These are phyloP conservation scores for Rosa hybrid DNA, from an alignment of 331 rosid genomes.

Conservation along the genomic window DNA sequence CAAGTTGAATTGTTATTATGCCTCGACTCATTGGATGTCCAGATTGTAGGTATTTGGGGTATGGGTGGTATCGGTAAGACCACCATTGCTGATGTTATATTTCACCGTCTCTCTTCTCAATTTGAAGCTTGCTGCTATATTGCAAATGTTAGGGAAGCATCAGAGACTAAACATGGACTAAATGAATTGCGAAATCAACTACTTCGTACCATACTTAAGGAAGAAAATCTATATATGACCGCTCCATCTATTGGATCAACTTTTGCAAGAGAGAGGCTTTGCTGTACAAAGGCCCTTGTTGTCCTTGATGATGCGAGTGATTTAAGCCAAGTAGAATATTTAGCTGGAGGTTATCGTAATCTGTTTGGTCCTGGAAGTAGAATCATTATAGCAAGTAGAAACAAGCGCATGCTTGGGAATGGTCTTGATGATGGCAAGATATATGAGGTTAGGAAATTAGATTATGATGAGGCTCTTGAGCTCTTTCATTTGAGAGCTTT, in stretches of 20 bases:
- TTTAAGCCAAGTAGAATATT: constrained; percentile 10
- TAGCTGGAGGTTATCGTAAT: constrained; percentile 12
- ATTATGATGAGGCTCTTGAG: too few species aligned
- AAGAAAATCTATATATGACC: constrained; percentile 17
- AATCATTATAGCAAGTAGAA: constrained; percentile 23
- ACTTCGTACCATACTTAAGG: constrained; percentile 21
- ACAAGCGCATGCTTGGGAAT: not conserved
- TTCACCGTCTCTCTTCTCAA: too few species aligned
- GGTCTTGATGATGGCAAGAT: too few species aligned
- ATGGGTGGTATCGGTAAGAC: not conserved
- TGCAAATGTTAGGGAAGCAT: not conserved
- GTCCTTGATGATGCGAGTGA: constrained; percentile 49
- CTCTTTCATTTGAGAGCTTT: too few species aligned
- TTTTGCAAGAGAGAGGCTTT: constrained; percentile 13
- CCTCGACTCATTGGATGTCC: not conserved
- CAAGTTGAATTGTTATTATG: not conserved
- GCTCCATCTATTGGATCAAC: constrained; percentile 23
- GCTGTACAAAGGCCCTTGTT: constrained; percentile 33
- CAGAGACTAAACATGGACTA: constrained; percentile 1
- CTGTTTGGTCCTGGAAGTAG: constrained; percentile 29
- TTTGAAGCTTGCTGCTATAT: too few species aligned
- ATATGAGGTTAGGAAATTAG: too few species aligned
- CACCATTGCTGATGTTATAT: not conserved
- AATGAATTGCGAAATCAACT: constrained; percentile 27
- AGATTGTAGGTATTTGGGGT: not conserved